phyloP scores from a whole-genome alignment of 805 yeast species.

The Myxozyma monticola region DNA sequence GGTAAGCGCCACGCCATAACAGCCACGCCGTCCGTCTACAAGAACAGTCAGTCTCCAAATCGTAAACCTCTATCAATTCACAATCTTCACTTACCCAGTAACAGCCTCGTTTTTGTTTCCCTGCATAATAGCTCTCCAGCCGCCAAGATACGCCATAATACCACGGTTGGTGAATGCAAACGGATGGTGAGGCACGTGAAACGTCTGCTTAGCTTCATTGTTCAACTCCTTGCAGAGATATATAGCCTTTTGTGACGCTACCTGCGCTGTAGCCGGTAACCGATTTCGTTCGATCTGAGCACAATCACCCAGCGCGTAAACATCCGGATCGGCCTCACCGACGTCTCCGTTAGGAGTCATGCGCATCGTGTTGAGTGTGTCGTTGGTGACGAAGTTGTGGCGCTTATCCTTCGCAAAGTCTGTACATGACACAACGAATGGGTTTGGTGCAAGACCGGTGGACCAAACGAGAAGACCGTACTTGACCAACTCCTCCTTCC shows the following conservation, averaged over 20 bases:
- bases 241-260: constrained; percentile 66
- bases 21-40: constrained; percentile 59
- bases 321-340: constrained; percentile 44
- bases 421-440: constrained; percentile 53
- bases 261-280: constrained; percentile 71
- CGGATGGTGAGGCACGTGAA: constrained; percentile 55
- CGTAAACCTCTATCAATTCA: not conserved
- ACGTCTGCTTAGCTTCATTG: constrained; percentile 49
- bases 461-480: constrained; percentile 74
- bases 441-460: constrained; percentile 70
- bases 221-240: constrained; percentile 61
- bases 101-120: constrained; percentile 20
- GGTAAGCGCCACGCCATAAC: constrained; percentile 68
- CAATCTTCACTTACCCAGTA: constrained; percentile 16
- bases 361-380: constrained; percentile 57
- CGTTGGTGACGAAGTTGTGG: constrained; percentile 58
- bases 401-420: constrained; percentile 57
- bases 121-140: constrained; percentile 29
- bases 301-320: constrained; percentile 72
- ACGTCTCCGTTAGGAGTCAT: constrained; percentile 41
- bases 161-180: constrained; percentile 65
- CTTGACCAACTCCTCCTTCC: constrained; percentile 47
- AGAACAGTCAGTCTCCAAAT: not conserved
- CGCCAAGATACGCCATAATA: constrained; percentile 64
- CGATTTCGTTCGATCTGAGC: constrained; percentile 64